Evolutionary conservation across 2,329 filamentous ascomycete genomes (phyloP), one percentile per base, ranked within the genome.

Genomic region (Pyrenophora teres): DNA sequence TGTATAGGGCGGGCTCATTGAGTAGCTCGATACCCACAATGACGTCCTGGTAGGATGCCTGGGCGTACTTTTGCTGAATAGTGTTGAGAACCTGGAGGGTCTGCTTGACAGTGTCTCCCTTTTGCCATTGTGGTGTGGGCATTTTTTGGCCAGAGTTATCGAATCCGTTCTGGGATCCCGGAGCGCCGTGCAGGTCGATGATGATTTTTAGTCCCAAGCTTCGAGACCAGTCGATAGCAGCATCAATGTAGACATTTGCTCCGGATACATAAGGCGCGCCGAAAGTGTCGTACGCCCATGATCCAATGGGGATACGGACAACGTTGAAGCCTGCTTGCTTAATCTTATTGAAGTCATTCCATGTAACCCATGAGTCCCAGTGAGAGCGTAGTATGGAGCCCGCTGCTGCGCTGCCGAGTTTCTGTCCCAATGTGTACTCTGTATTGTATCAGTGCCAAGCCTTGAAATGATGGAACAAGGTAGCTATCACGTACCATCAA

Each of bases 161-260:
- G 63, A 82, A 86, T 8, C 83, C 83, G 56, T 86, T 85, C 57
- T 85, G 83, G 1, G 77, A 80, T 25, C 79, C 79, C 12, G 80
- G 82, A 3, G 79, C 80, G 30, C 81, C 82, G 63, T 86, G 83
- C 6, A 85, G 74, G 59, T 86, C 83, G 40, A 86, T 80, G 62
- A 84, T 74, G n/a, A 85, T 76, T 65, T 83, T 82, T 32, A 84
- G 64, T 1, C 79, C 78, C 0, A 78, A 72, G 31, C 73, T 72
- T 36, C 80, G 66, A 4, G 83, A 80, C 82, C 83, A 86, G 40
- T 80, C 79, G 44, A 85, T 79, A 13, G 82, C 83, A 19, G 76
- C 72, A 51, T 84, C 81, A 12, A 85, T 71, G 59, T 84, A 85
- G 0, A 69, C 66, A 5, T 78, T 78, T 13, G 80, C 79, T 4